A percentile compares a stretch with the other conserved stretches of the same genome.
Conservation (phyloP, 495 filamentous ascomycete species). For the Ramalina intermedia region DNA sequence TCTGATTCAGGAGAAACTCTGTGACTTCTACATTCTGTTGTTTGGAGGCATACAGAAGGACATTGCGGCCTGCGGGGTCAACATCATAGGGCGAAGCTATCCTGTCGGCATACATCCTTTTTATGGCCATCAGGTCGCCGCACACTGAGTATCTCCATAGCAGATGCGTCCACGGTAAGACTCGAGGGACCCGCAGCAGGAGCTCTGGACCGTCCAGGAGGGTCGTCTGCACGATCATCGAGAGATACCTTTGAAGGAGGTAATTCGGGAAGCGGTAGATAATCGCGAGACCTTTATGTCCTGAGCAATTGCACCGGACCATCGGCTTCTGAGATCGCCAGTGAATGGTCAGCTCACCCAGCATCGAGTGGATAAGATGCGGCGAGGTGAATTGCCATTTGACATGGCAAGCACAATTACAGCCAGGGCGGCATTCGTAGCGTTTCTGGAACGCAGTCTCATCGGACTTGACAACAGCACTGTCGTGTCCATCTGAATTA, state of each 20-base stretch:
- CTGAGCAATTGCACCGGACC: too few species aligned
- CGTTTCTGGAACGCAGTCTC: too few species aligned
- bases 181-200: conserved; percentile 4
- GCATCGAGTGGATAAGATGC: too few species aligned
- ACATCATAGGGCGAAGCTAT: conserved; percentile 16
- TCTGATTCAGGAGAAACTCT: conserved; percentile 6
- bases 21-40: not conserved
- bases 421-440: too few species aligned
- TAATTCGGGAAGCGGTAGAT: conserved; percentile 1
- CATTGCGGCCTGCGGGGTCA: conserved; percentile 1
- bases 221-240: not conserved
- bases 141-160: conserved; percentile 3
- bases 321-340: too few species aligned
- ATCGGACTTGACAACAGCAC: too few species aligned
- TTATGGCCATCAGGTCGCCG: conserved; percentile 6
- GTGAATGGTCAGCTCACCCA: too few species aligned
- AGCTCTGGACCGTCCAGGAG: conserved; percentile 1
- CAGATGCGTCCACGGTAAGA: conserved; percentile 1
- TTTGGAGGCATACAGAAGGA: not conserved
- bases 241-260: conserved; percentile 5
- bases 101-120: conserved; percentile 13
- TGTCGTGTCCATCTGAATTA: too few species aligned
- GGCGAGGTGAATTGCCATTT: too few species aligned
- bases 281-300: too few species aligned
- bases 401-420: too few species aligned